Conservation (phyloP, 192 early-diverging fungal genomes). For the Podila epigama region DNA sequence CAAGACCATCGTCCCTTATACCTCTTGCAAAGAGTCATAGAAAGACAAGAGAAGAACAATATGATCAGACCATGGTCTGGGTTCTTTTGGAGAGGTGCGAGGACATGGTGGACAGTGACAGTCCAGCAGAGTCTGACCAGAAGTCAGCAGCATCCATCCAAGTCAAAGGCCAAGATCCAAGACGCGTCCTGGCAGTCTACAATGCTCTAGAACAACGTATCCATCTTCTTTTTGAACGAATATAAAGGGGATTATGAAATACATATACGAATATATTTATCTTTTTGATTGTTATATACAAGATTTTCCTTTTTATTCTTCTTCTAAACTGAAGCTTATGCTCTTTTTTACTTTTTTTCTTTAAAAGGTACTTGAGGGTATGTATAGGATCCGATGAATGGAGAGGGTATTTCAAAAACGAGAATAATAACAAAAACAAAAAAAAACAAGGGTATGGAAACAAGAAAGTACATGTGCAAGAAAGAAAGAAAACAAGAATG, state of each 20-base stretch:
- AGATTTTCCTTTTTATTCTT: background rate
- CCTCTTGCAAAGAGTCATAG: no score
- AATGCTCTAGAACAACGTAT: constrained; percentile 15
- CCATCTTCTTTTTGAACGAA: constrained; percentile 13
- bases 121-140: background rate
- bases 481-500: no score
- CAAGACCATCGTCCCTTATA: no score
- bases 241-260: background rate
- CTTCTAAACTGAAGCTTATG: no score
- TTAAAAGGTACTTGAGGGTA: no score
- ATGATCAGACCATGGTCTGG: constrained; percentile 6
- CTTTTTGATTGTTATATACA: background rate
- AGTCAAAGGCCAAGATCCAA: constrained; percentile 11
- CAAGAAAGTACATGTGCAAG: background rate
- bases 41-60: no score
- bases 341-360: no score
- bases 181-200: background rate
- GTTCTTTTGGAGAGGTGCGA: background rate
- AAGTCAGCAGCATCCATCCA: background rate
- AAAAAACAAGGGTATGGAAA: background rate
- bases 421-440: background rate
- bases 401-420: background rate
- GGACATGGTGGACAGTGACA: no score
- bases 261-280: background rate
- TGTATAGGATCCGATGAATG: background rate